Base-by-base conservation (phyloP, 2,329 filamentous ascomycete species). In the Teratosphaeria destructans region DNA sequence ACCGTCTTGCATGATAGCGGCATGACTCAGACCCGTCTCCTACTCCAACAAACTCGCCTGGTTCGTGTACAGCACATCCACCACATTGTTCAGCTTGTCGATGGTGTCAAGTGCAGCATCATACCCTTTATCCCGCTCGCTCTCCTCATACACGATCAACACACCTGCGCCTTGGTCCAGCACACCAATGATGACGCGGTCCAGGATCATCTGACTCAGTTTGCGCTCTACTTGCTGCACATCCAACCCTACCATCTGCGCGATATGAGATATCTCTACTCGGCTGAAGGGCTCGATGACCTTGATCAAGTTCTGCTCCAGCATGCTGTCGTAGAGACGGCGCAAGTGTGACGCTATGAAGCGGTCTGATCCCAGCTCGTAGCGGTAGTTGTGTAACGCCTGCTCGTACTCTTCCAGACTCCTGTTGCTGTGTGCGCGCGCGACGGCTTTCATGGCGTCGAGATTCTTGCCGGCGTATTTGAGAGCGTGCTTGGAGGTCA, bases 221-320 rank as follows among this genome's bases (percentile, higher is more conserved):
- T 99, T 99, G 69, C 92, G 86, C 84, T 99, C 95, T 61, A 99
- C 94, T 79, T 97, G 93, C 75, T 90, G 87, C 29, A 90, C 95
- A 74, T 97, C 94, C 63, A 99, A 82, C 47, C 93, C 92, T 57
- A 99, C 94, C 88, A 97, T 95, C 80, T 94, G 91, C 67, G 94
- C 93, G 70, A 99, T 90, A 74, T 99, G 94, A 68, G 87, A 88
- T 69, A 99, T 95, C 78, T 99, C 94, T 58, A 99, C 94, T 63
- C 92, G 85, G 71, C 90, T 95, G 79, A 97, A 99, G 26, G 94
- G 94, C 81, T 99, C 94, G 73, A 99, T 99, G 64, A 99, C 94
- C 81, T 99, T 97, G 83, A 97, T 95, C 52, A 99, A 83, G 76
- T 99, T 99, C 82, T 99, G 94, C 81, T 99, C 94, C 72, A 99